These are phyloP conservation scores for Ascochyta clinopodiicola DNA, from an alignment of 2,329 filamentous ascomycete genomes.

Conservation along the genomic window DNA sequence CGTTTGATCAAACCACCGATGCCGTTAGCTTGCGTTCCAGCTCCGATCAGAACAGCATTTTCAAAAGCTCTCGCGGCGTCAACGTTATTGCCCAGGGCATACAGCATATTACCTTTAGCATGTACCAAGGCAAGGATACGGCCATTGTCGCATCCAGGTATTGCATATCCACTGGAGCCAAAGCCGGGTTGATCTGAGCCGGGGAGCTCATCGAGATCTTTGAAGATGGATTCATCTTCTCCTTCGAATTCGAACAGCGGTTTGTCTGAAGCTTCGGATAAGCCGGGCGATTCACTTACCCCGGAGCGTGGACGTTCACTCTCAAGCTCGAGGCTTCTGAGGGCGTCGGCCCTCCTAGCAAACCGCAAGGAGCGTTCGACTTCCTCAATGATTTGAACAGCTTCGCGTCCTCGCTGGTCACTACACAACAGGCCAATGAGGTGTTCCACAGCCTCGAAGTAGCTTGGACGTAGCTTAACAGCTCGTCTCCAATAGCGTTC, in stretches of 20 bases:
- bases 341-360: constrained; percentile 54
- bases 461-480: constrained; percentile 82
- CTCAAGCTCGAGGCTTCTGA: constrained; percentile 59
- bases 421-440: constrained; percentile 85
- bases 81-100: constrained; percentile 81
- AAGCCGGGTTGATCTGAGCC: constrained; percentile 62
- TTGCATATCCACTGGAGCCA: constrained; percentile 81
- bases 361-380: constrained; percentile 76
- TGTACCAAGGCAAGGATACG: constrained; percentile 92
- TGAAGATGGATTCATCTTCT: constrained; percentile 47
- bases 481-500: constrained; percentile 84
- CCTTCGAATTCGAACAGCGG: constrained; percentile 62
- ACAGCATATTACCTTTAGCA: constrained; percentile 98
- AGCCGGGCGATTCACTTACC: constrained; percentile 60
- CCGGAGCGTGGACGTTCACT: constrained; percentile 69
- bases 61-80: constrained; percentile 89
- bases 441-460: constrained; percentile 95
- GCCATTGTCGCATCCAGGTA: constrained; percentile 87
- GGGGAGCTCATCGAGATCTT: constrained; percentile 50
- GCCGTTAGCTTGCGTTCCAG: constrained; percentile 71
- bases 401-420: constrained; percentile 80
- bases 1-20: constrained; percentile 80
- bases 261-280: constrained; percentile 64
- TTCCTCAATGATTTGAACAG: constrained; percentile 83
- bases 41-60: constrained; percentile 88